Percentiles rank a stretch among this genome's conserved stretches.
phyloP scores from a whole-genome alignment of 805 yeast genomes.

The Starmerella bacillaris region DNA sequence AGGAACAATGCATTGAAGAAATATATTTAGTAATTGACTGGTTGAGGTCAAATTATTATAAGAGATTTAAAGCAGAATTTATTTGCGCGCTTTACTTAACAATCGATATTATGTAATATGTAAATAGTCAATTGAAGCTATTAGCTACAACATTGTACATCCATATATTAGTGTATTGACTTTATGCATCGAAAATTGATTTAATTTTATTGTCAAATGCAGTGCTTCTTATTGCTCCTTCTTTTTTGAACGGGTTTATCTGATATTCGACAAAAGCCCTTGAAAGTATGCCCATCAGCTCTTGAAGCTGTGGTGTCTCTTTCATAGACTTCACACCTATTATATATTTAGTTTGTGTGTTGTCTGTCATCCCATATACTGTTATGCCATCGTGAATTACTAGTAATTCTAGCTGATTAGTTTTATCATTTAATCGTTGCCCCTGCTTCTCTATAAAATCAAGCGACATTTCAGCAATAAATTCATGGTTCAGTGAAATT shows the following conservation, averaged over 20 bases:
- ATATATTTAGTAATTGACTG: too few relatives aligned
- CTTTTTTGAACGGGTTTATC: constrained; percentile 21
- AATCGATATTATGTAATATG: too few relatives aligned
- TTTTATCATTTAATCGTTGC: constrained; percentile 7
- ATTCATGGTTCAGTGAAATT: constrained; percentile 18
- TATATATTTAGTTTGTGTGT: constrained; percentile 21
- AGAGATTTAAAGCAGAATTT: too few relatives aligned
- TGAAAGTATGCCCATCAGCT: constrained; percentile 15
- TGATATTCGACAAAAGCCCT: constrained; percentile 19
- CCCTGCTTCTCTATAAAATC: constrained; percentile 21
- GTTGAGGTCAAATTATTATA: too few relatives aligned
- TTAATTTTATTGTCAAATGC: constrained; percentile 17
- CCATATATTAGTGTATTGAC: too few relatives aligned
- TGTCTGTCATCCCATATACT: constrained; percentile 23
- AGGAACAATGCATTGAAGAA: too few relatives aligned
- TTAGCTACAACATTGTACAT: too few relatives aligned
- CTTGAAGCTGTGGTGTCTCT: constrained; percentile 8
- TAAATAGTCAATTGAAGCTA: too few relatives aligned
- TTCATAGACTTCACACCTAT: constrained; percentile 20
- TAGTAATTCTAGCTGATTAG: constrained; percentile 15
- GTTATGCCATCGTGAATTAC: constrained; percentile 24
- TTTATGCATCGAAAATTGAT: neutral
- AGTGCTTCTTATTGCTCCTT: constrained; percentile 15
- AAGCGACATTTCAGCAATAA: constrained; percentile 24
- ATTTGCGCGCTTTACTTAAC: too few relatives aligned